Conservation (phyloP, 495 filamentous ascomycete genomes). For the Podospora australis region DNA sequence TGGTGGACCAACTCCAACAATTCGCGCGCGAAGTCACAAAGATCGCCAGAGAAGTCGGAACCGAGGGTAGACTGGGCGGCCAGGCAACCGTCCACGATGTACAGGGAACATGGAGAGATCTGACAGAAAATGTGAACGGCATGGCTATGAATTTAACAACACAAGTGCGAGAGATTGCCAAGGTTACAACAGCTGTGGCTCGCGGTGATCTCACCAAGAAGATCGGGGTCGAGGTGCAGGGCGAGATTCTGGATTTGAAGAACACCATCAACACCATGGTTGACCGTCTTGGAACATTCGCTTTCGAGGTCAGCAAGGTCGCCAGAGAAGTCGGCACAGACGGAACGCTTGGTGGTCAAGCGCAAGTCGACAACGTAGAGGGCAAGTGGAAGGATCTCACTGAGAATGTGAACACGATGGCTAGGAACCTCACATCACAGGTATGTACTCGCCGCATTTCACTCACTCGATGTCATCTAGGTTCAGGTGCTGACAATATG, state of each 20-base stretch:
- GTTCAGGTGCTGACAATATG: background rate
- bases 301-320: constrained; percentile 97
- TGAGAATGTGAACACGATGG: constrained; percentile 93
- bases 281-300: constrained; percentile 91
- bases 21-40: constrained; percentile 98
- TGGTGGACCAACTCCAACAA: constrained; percentile 96
- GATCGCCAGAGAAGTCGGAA: constrained; percentile 95
- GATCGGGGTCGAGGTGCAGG: constrained; percentile 91
- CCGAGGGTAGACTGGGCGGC: constrained; percentile 89
- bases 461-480: background rate
- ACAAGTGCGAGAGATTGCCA: constrained; percentile 96
- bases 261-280: constrained; percentile 99
- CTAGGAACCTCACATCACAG: constrained; percentile 88
- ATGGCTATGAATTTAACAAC: constrained; percentile 99
- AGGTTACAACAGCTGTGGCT: constrained; percentile 95
- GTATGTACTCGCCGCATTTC: constrained; percentile 15
- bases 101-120: constrained; percentile 93
- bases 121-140: constrained; percentile 96
- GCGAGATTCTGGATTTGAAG: constrained; percentile 92
- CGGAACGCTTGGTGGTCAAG: constrained; percentile 90
- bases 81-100: constrained; percentile 97
- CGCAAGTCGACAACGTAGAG: constrained; percentile 94
- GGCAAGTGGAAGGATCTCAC: constrained; percentile 99
- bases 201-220: constrained; percentile 92
- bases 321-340: constrained; percentile 97